Evolutionary conservation across 768 basidiomycete species (phyloP), one percentile per base, ranked within the genome.

Genomic region (Lentinus brumalis): DNA sequence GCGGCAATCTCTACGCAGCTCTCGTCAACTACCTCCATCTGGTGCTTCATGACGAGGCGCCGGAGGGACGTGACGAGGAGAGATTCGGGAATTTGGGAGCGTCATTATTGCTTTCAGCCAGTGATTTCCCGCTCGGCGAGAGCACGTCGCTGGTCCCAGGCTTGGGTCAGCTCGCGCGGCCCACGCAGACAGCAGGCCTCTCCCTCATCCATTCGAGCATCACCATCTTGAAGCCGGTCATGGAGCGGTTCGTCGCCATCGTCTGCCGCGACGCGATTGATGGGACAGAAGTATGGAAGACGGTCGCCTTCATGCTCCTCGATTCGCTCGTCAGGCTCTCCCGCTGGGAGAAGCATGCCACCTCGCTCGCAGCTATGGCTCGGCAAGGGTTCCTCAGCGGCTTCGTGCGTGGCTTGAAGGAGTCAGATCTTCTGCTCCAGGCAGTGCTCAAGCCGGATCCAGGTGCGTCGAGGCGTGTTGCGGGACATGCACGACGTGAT

Each of bases 251-350:
- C 18, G 79, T 94, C 0, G 75, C 85, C 0, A 80, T 86, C 40
- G 79, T 96, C 41, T 86, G 92, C 21, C 82, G 93, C n/a, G 96
- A 98, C 69, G 95, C 94, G 1, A 91, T 93, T 56, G 95, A 97
- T 64, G 96, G 95, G 7, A 87, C 92, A 16, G 95, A 98, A 73
- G 92, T 98, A 2, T 98, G 96, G 96, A 93, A 93, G 75, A 96
- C 95, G 3, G 86, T 98, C 15, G 92, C 96, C 9, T 98, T 95
- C 71, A 90, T 95, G 80, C 78, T 94, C 3, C 79, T 98, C 45
- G 93, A 96, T 67, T 87, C 91, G 0, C 79, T 96, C 8, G 82
- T 90, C 16, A 83, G 89, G 46, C 76, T 96, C 0, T 91, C 86
- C 41, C 83, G 83, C 30, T 73, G 77, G 50, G 89, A 94, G 64